Percentiles rank a stretch among this genome's conserved stretches.
phyloP scores from a whole-genome alignment of 1,139 yeast species.

The Blastobotrys proliferans region DNA sequence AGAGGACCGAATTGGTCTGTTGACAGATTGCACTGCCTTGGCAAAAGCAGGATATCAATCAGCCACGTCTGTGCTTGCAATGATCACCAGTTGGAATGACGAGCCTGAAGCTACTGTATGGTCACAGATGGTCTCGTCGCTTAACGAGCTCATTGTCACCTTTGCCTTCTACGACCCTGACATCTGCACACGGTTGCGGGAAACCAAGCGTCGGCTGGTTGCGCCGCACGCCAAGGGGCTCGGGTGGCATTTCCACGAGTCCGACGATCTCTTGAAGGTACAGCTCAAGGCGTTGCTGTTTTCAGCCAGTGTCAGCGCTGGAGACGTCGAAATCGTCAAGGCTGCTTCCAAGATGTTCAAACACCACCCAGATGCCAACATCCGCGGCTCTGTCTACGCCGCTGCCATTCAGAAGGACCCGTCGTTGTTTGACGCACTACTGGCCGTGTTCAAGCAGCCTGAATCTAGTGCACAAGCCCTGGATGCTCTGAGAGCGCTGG shows the following conservation, averaged over 20 bases:
- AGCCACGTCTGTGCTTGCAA: conserved; percentile 47
- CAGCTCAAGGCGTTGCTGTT: conserved; percentile 52
- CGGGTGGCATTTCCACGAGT: conserved; percentile 34
- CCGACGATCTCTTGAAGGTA: conserved; percentile 43
- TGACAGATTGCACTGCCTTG: conserved; percentile 56
- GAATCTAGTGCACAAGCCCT: conserved; percentile 50
- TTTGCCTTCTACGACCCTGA: conserved; percentile 35
- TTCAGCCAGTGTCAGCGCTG: conserved; percentile 47
- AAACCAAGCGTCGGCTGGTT: neutral
- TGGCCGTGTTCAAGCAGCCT: conserved; percentile 37
- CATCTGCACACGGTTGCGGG: neutral
- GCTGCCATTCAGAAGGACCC: conserved; percentile 39
- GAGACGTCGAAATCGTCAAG: conserved; percentile 45
- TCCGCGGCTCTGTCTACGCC: conserved; percentile 51
- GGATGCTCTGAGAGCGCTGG: conserved; percentile 53
- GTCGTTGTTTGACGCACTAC: conserved; percentile 28
- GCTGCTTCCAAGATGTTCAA: conserved; percentile 44
- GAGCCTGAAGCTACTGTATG: conserved; percentile 56
- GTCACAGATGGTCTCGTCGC: conserved; percentile 51
- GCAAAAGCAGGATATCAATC: conserved; percentile 58
- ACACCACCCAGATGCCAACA: conserved; percentile 48
- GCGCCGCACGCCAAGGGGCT: conserved; percentile 39
- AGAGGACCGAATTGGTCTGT: conserved; percentile 60
- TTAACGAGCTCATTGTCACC: conserved; percentile 54
- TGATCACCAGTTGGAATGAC: conserved; percentile 39